A percentile compares a stretch with the other conserved stretches of the same genome.
These are phyloP conservation scores for Bolboschoenoplectus hybrid DNA, from an alignment of 202 grass and related monocot genomes.

Conservation along the genomic window DNA sequence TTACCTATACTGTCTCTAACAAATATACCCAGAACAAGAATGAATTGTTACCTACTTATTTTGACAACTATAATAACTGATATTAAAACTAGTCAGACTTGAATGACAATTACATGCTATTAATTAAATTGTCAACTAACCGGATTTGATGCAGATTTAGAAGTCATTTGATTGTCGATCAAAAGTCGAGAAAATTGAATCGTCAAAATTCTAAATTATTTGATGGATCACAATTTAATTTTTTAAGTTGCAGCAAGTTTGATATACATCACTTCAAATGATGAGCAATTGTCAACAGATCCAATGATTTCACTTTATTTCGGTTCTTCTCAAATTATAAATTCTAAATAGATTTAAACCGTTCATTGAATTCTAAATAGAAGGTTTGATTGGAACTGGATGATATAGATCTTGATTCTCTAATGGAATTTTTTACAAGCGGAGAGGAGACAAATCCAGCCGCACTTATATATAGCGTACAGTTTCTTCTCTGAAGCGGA, in stretches of 20 bases:
- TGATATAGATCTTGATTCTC: too few relatives aligned
- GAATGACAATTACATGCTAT: not conserved
- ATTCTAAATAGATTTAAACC: not conserved
- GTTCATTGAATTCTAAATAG: not conserved
- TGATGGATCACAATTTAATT: too few relatives aligned
- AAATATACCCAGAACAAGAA: not conserved
- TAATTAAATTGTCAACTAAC: too few relatives aligned
- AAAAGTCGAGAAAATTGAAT: not conserved
- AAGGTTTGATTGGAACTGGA: too few relatives aligned
- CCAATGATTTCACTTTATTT: too few relatives aligned
- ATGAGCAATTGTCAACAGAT: too few relatives aligned
- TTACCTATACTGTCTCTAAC: not conserved
- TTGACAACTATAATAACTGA: not conserved
- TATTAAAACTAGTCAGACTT: not conserved
- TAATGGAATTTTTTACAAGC: not conserved
- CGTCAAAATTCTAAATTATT: too few relatives aligned
- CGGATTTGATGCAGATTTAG: not conserved
- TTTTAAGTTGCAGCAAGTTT: too few relatives aligned
- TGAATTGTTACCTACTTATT: too few relatives aligned
- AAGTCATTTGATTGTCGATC: not conserved
- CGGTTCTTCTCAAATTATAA: not conserved
- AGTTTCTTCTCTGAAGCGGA: not conserved
- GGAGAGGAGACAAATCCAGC: not conserved
- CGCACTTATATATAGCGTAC: not conserved
- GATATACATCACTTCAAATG: too few relatives aligned